These are phyloP conservation scores for Straminergon stramineum DNA, from an alignment of 225 moss, liverwort and hornwort genomes.

Conservation along the genomic window DNA sequence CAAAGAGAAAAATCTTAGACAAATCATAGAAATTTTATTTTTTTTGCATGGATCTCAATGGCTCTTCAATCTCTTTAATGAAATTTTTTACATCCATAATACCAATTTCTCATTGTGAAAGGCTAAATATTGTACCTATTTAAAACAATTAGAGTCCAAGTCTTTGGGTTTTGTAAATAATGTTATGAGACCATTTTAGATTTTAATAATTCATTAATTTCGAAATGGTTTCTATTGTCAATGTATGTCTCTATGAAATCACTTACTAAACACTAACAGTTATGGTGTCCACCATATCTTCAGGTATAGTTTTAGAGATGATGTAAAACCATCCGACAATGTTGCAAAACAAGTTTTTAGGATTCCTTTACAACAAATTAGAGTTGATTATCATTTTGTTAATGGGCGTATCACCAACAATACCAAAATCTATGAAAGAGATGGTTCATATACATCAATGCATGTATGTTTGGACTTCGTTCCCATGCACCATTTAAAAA, in stretches of 20 bases:
- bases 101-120: neutral
- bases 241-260: neutral
- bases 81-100: neutral
- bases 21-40: neutral
- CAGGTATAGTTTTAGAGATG: conserved; percentile 17
- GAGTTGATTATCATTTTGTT: conserved; percentile 60
- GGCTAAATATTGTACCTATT: no score
- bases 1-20: neutral
- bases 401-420: conserved; percentile 45
- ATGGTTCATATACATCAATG: conserved; percentile 41
- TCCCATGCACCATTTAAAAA: neutral
- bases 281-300: neutral
- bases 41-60: neutral
- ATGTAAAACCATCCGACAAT: conserved; percentile 30
- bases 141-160: neutral
- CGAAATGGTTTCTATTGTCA: neutral
- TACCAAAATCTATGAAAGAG: conserved; percentile 47
- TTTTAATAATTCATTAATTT: neutral
- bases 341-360: conserved; percentile 34
- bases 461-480: conserved; percentile 19
- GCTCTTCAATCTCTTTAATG: no score
- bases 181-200: neutral
- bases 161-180: neutral
- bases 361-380: conserved; percentile 20
- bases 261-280: neutral